Evolutionary conservation across 192 early-diverging fungal genomes (phyloP), one percentile per base, ranked within the genome.

Genomic region (Coemansia sp.): DNA sequence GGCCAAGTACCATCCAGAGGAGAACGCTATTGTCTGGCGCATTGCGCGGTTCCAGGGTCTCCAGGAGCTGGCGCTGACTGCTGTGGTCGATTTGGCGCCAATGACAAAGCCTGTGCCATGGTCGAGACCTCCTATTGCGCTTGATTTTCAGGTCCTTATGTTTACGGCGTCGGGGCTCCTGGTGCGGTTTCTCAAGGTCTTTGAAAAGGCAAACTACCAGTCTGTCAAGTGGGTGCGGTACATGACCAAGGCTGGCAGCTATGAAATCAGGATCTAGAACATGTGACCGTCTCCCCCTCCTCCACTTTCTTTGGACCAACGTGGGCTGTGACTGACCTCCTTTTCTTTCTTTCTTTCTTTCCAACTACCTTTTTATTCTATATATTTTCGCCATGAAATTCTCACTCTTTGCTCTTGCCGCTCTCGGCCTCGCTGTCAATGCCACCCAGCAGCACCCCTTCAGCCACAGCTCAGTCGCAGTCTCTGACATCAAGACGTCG

Each of bases 221-320:
- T 91, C 90, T 70, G 93, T 98, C 42, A 98, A 98, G 82, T 98
- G 97, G 97, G 97, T 98, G 10, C 85, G 97, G 37, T 98, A 98
- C 76, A 92, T 96, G 91, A 95, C 97, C 38, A 94, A 95, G 64
- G 94, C 96, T 5, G 72, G 72, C 35, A 75, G 72, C 62, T 75
- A 81, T 53, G 65, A 75, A 53, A 74, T 81, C 53, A 56, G 78
- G 29, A 72, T 81, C 18, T 75, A 48, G 40, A 2, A 42, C 38
- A 40, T 40, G 38, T 40, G 38, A 40, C n/a, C 38, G 7, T 32
- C 29, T 32, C 29, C 29, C 7, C 29, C 29, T 32, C 29, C 29
- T 32, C 29, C 29, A 4, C 29, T 4, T 32, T 7, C 29, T 32
- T 4, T n/a, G n/a, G n/a, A n/a, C n/a, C n/a, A n/a, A n/a, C n/a